phyloP scores from a whole-genome alignment of 768 basidiomycete genomes.

The Exsudoporus frostii region DNA sequence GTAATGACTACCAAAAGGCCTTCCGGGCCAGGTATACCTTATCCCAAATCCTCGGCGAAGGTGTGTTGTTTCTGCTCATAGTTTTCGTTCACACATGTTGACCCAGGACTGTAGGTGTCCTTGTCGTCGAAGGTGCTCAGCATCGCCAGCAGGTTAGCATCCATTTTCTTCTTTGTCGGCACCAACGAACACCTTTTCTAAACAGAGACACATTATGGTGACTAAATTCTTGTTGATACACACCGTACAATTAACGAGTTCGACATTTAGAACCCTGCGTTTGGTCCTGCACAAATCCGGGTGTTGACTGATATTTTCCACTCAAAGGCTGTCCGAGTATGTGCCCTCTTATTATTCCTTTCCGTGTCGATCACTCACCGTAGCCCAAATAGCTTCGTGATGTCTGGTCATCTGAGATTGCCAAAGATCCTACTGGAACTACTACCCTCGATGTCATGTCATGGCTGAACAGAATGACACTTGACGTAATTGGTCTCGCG shows the following conservation, averaged over 20 bases:
- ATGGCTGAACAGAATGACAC: constrained; percentile 34
- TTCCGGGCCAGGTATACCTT: neutral
- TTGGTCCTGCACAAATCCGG: constrained; percentile 56
- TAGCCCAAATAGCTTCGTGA: constrained; percentile 39
- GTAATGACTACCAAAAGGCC: constrained; percentile 50
- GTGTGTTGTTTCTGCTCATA: neutral
- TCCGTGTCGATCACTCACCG: neutral
- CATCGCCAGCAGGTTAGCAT: constrained; percentile 37
- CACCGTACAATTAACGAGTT: neutral
- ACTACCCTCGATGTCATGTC: constrained; percentile 28
- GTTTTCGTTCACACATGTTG: neutral
- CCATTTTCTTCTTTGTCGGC: neutral
- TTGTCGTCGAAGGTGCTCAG: constrained; percentile 40
- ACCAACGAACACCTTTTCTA: neutral
- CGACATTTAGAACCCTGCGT: constrained; percentile 59
- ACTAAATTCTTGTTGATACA: neutral
- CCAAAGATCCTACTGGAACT: constrained; percentile 19
- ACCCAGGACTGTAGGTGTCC: constrained; percentile 37
- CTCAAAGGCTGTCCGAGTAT: constrained; percentile 51
- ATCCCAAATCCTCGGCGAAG: neutral
- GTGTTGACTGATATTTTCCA: constrained; percentile 58
- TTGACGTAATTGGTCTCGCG: constrained; percentile 41
- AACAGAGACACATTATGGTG: constrained; percentile 35
- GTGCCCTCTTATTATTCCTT: neutral
- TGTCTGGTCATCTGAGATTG: constrained; percentile 36